Conservation (phyloP, 2,329 filamentous ascomycete species). For the Ceratocystis eucalypticola region DNA sequence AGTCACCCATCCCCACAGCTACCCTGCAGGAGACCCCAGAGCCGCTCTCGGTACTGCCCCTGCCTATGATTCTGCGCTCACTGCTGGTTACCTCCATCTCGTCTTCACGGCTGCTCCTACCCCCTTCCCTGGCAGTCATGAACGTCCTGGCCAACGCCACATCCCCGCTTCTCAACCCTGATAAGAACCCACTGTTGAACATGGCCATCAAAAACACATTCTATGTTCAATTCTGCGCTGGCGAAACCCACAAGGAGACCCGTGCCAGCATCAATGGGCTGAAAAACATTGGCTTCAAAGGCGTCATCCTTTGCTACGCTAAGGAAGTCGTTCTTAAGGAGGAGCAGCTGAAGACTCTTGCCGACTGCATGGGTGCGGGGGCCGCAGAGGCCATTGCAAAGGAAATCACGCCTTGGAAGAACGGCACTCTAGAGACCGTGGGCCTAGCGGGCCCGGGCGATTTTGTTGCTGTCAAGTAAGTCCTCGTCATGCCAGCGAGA, state of each 20-base stretch:
- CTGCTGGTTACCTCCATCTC: slow-evolving; percentile 57
- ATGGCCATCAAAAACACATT: slow-evolving; percentile 67
- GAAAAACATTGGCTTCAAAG: slow-evolving; percentile 63
- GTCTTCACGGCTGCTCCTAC: slow-evolving; percentile 54
- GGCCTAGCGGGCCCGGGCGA: slow-evolving; percentile 48
- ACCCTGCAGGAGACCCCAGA: slow-evolving; percentile 21
- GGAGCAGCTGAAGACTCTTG: slow-evolving; percentile 34
- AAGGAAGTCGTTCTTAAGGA: slow-evolving; percentile 62
- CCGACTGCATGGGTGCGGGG: slow-evolving; percentile 33
- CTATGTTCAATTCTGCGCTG: slow-evolving; percentile 84
- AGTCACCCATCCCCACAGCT: background rate
- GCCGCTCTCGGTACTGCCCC: slow-evolving; percentile 52
- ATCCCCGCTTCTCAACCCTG: slow-evolving; percentile 54
- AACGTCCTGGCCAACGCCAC: slow-evolving; percentile 55
- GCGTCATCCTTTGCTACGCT: slow-evolving; percentile 75
- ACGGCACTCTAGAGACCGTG: slow-evolving; percentile 63
- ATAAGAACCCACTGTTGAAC: slow-evolving; percentile 58
- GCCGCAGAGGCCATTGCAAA: slow-evolving; percentile 36
- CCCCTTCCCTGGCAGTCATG: slow-evolving; percentile 56
- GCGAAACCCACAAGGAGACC: slow-evolving; percentile 59
- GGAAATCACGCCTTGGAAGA: slow-evolving; percentile 58
- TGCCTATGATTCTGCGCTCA: slow-evolving; percentile 53
- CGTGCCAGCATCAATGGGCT: slow-evolving; percentile 48
- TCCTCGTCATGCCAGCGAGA: background rate
- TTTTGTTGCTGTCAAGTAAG: slow-evolving; percentile 51